These are phyloP conservation scores for Candida gorgasii DNA, from an alignment of 805 yeast genomes.

Conservation along the genomic window DNA sequence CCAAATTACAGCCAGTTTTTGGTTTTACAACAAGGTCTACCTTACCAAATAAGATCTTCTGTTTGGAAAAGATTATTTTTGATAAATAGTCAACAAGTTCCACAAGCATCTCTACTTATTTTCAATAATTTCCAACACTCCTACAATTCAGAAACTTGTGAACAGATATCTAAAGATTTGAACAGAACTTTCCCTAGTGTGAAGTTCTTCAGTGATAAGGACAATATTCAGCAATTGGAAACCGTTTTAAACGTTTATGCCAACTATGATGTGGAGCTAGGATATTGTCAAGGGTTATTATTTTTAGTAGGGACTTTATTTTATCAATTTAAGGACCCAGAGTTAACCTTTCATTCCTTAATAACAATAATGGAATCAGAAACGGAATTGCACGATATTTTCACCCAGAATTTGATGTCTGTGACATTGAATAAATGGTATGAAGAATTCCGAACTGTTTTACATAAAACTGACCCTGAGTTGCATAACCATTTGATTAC, in stretches of 20 bases:
- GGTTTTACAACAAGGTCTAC: constrained; percentile 46
- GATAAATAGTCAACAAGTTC: constrained; percentile 30
- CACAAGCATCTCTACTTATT: constrained; percentile 34
- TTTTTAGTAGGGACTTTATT: constrained; percentile 62
- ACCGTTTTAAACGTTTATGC: constrained; percentile 61
- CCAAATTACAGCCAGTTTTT: constrained; percentile 50
- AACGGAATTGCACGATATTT: constrained; percentile 49
- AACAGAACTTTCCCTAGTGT: constrained; percentile 60
- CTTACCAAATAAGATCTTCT: constrained; percentile 42
- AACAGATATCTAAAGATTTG: constrained; percentile 57
- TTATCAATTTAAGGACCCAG: constrained; percentile 34
- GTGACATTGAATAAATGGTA: constrained; percentile 54
- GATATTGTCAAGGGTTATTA: constrained; percentile 68
- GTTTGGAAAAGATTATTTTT: constrained; percentile 45
- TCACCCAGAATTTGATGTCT: constrained; percentile 53
- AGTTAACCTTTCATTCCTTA: constrained; percentile 51
- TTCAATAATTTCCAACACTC: constrained; percentile 45
- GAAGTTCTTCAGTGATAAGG: constrained; percentile 44
- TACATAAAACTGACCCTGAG: constrained; percentile 40
- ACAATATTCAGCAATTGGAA: constrained; percentile 49
- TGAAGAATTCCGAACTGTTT: constrained; percentile 48
- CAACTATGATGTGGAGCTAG: constrained; percentile 63
- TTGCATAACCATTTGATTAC: constrained; percentile 44
- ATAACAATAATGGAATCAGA: constrained; percentile 61
- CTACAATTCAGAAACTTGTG: constrained; percentile 37